Evolutionary conservation across 176 grass and related monocot genomes (phyloP).

Genomic region (Cenchrus fungigraminus): DNA sequence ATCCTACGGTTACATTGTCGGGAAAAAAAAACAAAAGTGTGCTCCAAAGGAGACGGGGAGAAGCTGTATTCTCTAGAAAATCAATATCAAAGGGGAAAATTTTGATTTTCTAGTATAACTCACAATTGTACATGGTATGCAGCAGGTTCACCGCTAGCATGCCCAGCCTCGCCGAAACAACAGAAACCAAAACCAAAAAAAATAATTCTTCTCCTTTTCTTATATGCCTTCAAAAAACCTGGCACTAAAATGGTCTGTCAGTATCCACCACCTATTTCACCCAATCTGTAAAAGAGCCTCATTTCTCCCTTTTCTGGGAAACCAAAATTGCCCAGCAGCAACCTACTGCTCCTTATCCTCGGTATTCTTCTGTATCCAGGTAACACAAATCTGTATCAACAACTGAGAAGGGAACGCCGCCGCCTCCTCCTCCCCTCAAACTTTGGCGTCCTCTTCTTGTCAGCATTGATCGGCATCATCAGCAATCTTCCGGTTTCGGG

Average conservation of each 20-base stretch:
- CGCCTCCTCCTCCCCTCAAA: conserved; percentile 40
- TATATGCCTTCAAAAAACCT: conserved; percentile 49
- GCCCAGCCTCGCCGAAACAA: conserved; percentile 12
- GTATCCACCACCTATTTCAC: conserved; percentile 12
- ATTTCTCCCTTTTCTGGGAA: neutral
- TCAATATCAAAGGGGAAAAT: neutral
- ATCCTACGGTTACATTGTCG: conserved; percentile 4
- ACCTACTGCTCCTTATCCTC: neutral
- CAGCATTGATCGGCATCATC: conserved; percentile 58
- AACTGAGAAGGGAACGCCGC: conserved; percentile 55
- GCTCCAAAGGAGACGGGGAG: neutral
- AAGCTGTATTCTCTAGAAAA: neutral
- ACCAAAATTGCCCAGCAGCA: neutral
- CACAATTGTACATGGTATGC: conserved; percentile 40
- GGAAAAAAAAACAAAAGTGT: neutral
- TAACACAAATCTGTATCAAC: conserved; percentile 32
- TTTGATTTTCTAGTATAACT: conserved; percentile 11
- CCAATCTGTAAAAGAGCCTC: neutral
- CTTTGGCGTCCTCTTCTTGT: conserved; percentile 70
- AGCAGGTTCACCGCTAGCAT: conserved; percentile 34
- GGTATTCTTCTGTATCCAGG: conserved; percentile 20
- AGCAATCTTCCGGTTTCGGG: conserved; percentile 46
- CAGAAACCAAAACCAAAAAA: conserved; percentile 20
- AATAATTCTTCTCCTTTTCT: neutral
- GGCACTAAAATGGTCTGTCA: conserved; percentile 41